Evolutionary conservation across 202 grass and related monocot genomes (phyloP).

Genomic region (Carex arenaria): DNA sequence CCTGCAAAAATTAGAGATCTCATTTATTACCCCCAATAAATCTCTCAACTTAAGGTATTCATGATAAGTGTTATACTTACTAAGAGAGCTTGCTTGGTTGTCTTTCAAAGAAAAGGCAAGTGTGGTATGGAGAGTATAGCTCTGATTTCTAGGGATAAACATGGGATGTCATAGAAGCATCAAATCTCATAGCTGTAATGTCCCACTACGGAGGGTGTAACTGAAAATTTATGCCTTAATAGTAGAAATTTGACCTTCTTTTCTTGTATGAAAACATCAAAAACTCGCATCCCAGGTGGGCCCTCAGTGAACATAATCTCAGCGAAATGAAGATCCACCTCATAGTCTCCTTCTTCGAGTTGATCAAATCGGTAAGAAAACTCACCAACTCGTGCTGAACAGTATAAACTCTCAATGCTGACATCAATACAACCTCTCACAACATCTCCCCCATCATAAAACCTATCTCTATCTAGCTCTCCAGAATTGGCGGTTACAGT

Average conservation of each 20-base stretch:
- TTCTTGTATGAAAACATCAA: conserved; percentile 43
- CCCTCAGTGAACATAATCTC: conserved; percentile 33
- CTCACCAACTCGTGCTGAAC: conserved; percentile 28
- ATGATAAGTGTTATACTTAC: background rate
- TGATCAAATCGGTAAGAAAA: conserved; percentile 19
- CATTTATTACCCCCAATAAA: background rate
- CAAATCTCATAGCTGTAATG: background rate
- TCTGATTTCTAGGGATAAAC: background rate
- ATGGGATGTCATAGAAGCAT: background rate
- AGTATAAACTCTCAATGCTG: conserved; percentile 28
- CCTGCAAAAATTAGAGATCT: background rate
- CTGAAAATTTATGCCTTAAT: background rate
- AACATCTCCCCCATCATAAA: conserved; percentile 24
- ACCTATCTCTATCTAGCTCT: background rate
- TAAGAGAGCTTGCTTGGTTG: background rate
- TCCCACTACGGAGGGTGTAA: background rate
- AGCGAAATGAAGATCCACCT: conserved; percentile 36
- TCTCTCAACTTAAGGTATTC: background rate
- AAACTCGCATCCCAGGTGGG: conserved; percentile 28
- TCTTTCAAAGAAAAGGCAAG: background rate
- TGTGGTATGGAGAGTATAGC: background rate
- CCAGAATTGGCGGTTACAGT: conserved; percentile 8
- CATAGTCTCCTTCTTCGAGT: conserved; percentile 31
- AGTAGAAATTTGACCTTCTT: conserved; percentile 22
- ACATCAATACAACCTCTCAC: conserved; percentile 13